Base-by-base conservation (phyloP, 2,329 filamentous ascomycete genomes). In the Davidsoniella australis region DNA sequence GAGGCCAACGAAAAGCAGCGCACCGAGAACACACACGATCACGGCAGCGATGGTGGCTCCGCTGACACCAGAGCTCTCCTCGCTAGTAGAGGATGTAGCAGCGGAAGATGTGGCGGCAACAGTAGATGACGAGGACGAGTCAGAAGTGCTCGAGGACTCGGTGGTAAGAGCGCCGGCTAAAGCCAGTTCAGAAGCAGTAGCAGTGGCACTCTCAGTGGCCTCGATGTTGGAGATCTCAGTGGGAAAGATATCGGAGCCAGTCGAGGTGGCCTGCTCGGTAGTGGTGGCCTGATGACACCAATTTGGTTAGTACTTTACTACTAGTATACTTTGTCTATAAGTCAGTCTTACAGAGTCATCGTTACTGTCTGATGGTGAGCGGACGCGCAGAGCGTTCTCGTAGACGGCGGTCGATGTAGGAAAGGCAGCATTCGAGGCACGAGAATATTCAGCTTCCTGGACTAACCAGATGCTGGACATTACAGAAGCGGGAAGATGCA, bases 21-120 rank as follows among this genome's bases (percentile, higher is more conserved):
- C 76, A 5, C 81, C 69, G 29, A 95, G 65, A 44, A 93, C 76
- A 58, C 87, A 88, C 60, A 95, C 79, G 5, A 82, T 85, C 54
- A 95, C 75, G 53, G 91, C 91, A 41, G 86, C 88, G 64, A 86
- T 91, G 40, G 66, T 61, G 26, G 66, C 72, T 7, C 63, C 54
- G 44, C 41, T 24, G 2, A 46, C n/a, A n/a, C 48, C 49, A 4
- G 39, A 45, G 26, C 26, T 33, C 26, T 33, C 26, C 38, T 54
- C 47, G 40, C 49, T 24, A 45, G 50, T 54, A 45, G 57, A 53
- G 9, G 55, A 48, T 23, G 47, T 54, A 6, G 58, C 54, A 10
- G 59, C 43, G 38, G 55, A 33, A 14, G 49, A 45, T 18, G 41
- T 47, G 14, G 43, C 20, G 26, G 47, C 37, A 7, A 55, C 38